A percentile compares a stretch with the other conserved stretches of the same genome.
Evolutionary conservation across 2,329 filamentous ascomycete genomes (phyloP).

Genomic region (Blastomyces gilchristii): DNA sequence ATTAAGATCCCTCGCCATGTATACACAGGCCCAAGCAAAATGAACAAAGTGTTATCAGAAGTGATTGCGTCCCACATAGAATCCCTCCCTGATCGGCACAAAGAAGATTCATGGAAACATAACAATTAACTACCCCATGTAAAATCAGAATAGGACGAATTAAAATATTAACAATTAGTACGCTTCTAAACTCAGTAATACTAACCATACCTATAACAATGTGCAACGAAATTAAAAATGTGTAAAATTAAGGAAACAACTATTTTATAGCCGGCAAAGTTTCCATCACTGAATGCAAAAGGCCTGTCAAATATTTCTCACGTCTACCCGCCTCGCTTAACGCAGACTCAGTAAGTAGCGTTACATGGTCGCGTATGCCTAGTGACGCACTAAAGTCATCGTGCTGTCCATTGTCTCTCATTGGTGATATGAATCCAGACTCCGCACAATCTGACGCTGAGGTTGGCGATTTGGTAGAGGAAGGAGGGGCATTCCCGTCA

Average conservation of each 20-base stretch:
- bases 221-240: not conserved
- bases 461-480: not conserved
- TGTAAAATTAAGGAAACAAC: not conserved
- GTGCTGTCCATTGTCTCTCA: not conserved
- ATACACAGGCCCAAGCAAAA: not conserved
- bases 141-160: not conserved
- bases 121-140: too few species aligned
- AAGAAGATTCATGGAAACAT: too few species aligned
- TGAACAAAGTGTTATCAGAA: not conserved
- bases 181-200: not conserved
- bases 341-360: constrained; percentile 1
- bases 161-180: not conserved
- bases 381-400: not conserved
- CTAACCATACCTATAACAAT: not conserved
- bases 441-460: not conserved
- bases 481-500: not conserved
- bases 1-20: not conserved
- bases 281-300: not conserved
- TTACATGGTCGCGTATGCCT: not conserved
- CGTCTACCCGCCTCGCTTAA: not conserved
- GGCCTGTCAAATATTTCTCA: not conserved
- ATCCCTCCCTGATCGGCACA: not conserved
- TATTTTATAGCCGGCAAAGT: not conserved
- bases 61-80: too few species aligned
- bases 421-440: not conserved